Evolutionary conservation across 306 rosid genomes (phyloP).

Genomic region (Begonia fuchsioides): DNA sequence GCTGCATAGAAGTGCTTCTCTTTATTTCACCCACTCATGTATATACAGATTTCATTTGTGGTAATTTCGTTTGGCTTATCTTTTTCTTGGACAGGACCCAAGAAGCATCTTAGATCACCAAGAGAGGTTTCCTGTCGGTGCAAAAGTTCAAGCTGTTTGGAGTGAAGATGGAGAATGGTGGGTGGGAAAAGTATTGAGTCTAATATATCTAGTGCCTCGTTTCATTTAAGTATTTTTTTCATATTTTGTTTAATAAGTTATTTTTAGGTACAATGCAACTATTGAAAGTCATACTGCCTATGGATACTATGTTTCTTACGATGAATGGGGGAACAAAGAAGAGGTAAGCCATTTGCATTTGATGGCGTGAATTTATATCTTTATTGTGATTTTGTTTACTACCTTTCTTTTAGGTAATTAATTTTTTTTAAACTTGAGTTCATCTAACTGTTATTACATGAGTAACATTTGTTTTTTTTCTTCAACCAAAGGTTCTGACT

Average conservation of each 20-base stretch:
- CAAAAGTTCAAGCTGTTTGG: slow-evolving; percentile 82
- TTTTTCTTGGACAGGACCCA: slow-evolving; percentile 29
- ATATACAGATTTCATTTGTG: too few species aligned
- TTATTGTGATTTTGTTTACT: background rate
- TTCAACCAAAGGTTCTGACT: too few species aligned
- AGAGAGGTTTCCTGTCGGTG: slow-evolving; percentile 48
- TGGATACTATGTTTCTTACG: slow-evolving; percentile 68
- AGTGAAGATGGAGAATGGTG: slow-evolving; percentile 99
- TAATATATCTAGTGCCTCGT: background rate
- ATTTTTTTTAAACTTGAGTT: background rate
- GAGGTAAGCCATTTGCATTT: slow-evolving; percentile 45
- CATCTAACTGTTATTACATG: too few species aligned
- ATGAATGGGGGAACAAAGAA: slow-evolving; percentile 88
- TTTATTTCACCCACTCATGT: too few species aligned
- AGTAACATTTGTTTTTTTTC: too few species aligned
- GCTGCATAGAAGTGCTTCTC: too few species aligned
- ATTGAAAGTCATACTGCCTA: slow-evolving; percentile 58
- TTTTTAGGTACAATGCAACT: slow-evolving; percentile 80
- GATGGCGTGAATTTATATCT: background rate
- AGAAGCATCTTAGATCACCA: slow-evolving; percentile 35
- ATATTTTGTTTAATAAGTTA: slow-evolving; percentile 25
- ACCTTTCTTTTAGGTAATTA: background rate
- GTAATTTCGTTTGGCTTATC: background rate
- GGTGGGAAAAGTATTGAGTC: slow-evolving; percentile 12
- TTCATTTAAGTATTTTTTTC: slow-evolving; percentile 9